Base-by-base conservation (phyloP, 768 basidiomycete genomes). In the Mrakia hoshinonis region DNA sequence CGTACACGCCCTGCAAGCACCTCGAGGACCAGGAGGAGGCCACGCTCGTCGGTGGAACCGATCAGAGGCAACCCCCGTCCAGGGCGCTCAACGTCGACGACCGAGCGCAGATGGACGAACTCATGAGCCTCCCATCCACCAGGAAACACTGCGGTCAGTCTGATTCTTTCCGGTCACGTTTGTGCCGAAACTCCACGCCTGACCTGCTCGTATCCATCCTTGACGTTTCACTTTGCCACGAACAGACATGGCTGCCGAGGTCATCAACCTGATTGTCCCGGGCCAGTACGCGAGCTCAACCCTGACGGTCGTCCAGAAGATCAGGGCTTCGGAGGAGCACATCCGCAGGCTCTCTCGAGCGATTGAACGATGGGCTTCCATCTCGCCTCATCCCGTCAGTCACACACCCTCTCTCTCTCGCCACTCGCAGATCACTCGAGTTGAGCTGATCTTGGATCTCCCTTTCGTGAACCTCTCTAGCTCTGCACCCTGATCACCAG, bases 61-160 rank as follows among this genome's bases (percentile, higher is more conserved):
- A 24, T 29, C 29, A 26, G 54, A 55, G 24, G 24, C 26, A 13
- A 18, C 54, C 26, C 26, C 3, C 12, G 6, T 5, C n/a, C 54
- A 31, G 24, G 54, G 18, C n/a, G 34, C 38, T 52, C 31, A 9
- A n/a, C 22, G 29, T 49, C 11, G 36, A 39, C 29, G 54, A 67
- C 36, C 51, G 66, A 10, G 29, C 51, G 18, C 66, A 67, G 66
- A 67, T 67, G 66, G 7, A 52, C 66, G 34, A 36, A 36, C 39
- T 67, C 31, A 67, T 67, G 66, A 20, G 31, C 13, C 51, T 51
- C 49, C 36, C 34, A 13, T 15, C 49, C 15, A 7, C 3, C 4
- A 36, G 24, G 36, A 1, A 4, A 0, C 49, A 31, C n/a, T 67
- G 66, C n/a, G 36, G 66, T 67, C 49, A 49, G 66, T 67, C 26